phyloP scores from a whole-genome alignment of 352 stramenopile species.

The Pythium folliculosum region DNA sequence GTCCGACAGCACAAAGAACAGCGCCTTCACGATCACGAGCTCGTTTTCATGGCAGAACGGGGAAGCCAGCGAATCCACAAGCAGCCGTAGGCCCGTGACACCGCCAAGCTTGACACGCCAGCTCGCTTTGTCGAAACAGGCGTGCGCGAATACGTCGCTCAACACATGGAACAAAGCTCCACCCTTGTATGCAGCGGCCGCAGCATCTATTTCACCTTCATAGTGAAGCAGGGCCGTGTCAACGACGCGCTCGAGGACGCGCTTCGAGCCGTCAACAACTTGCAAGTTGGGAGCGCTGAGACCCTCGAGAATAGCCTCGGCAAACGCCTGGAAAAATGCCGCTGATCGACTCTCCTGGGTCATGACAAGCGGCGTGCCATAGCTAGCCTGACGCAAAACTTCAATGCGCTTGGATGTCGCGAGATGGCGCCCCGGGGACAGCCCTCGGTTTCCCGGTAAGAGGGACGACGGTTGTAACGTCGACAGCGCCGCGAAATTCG shows the following conservation, averaged over 20 bases:
- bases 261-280: conserved; percentile 59
- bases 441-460: conserved; percentile 68
- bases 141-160: conserved; percentile 81
- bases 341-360: conserved; percentile 41
- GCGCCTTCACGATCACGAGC: conserved; percentile 75
- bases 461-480: conserved; percentile 74
- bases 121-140: conserved; percentile 85
- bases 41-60: conserved; percentile 89
- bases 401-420: conserved; percentile 82
- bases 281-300: conserved; percentile 64
- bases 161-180: conserved; percentile 77
- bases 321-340: conserved; percentile 68
- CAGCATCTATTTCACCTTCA: conserved; percentile 3
- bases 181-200: conserved; percentile 46
- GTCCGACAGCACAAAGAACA: conserved; percentile 89
- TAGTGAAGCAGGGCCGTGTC: conserved; percentile 43
- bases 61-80: conserved; percentile 64
- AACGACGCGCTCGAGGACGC: conserved; percentile 52
- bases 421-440: conserved; percentile 79
- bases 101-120: conserved; percentile 86
- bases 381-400: conserved; percentile 69
- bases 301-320: conserved; percentile 58
- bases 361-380: conserved; percentile 61
- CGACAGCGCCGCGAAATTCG: conserved; percentile 71
- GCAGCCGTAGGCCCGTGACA: conserved; percentile 61